Percentiles rank a stretch among this genome's conserved stretches.
Evolutionary conservation across 1,284 basidiomycete genomes (phyloP).

Genomic region (Dichomitus squalens): DNA sequence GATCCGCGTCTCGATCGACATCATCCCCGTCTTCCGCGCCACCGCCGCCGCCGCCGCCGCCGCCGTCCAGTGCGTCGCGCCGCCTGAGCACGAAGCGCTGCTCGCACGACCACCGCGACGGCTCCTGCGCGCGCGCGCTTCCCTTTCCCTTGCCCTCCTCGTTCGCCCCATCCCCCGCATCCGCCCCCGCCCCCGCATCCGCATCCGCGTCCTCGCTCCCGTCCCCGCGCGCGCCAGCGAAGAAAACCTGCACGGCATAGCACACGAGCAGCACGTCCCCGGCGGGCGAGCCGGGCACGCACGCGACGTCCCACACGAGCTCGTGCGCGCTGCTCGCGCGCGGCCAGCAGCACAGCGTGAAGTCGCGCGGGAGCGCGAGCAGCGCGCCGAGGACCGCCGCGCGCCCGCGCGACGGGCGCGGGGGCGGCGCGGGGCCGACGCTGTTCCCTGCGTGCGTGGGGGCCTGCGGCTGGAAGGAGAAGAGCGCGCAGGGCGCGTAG

Average conservation of each 20-base stretch:
- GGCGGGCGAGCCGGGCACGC: conserved; percentile 13
- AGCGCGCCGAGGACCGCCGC: conserved; percentile 24
- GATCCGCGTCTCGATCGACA: conserved; percentile 23
- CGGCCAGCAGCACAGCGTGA: conserved; percentile 8
- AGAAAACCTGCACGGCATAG: conserved; percentile 14
- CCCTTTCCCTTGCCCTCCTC: conserved; percentile 1
- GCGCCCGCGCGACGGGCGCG: conserved; percentile 13
- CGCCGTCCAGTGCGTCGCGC: conserved; percentile 20
- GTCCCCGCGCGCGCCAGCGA: not conserved
- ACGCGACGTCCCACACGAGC: conserved; percentile 29
- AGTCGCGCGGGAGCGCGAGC: conserved; percentile 23
- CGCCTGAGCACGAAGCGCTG: conserved; percentile 39
- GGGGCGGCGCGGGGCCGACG: not conserved
- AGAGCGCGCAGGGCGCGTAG: conserved; percentile 28
- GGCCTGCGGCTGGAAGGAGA: conserved; percentile 22
- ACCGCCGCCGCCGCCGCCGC: not conserved
- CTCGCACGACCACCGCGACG: conserved; percentile 20
- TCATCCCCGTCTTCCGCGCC: not conserved
- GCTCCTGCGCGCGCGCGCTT: not conserved
- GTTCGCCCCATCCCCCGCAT: no score
- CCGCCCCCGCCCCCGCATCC: no score
- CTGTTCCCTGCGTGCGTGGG: not conserved
- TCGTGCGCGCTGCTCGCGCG: not conserved
- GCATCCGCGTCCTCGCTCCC: not conserved
- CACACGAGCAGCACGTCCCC: conserved; percentile 30